phyloP scores from a whole-genome alignment of 805 yeast species.

The Candida nitratophila region DNA sequence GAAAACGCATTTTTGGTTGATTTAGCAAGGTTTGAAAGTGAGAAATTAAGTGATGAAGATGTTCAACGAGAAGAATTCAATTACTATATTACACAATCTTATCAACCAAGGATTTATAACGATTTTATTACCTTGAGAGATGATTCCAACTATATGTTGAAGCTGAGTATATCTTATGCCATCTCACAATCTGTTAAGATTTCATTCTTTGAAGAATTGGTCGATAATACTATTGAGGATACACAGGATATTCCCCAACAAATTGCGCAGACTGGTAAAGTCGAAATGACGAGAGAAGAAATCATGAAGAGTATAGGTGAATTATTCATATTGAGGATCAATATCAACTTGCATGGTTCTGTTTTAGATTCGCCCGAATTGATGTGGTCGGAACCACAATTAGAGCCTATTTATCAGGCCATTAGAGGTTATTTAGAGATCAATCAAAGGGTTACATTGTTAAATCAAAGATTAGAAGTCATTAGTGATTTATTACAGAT shows the following conservation, averaged over 20 bases:
- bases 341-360: conserved; percentile 77
- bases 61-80: conserved; percentile 93
- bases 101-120: conserved; percentile 92
- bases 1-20: conserved; percentile 78
- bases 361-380: conserved; percentile 94
- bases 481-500: conserved; percentile 88
- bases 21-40: conserved; percentile 85
- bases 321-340: conserved; percentile 77
- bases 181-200: conserved; percentile 94
- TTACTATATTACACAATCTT: conserved; percentile 86
- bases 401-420: conserved; percentile 96
- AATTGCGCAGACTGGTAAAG: conserved; percentile 91
- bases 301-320: conserved; percentile 98
- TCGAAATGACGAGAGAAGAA: conserved; percentile 87
- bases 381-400: conserved; percentile 98
- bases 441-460: conserved; percentile 82
- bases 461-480: conserved; percentile 90
- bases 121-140: conserved; percentile 92
- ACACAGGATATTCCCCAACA: conserved; percentile 97
- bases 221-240: conserved; percentile 94
- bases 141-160: conserved; percentile 84
- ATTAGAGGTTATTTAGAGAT: conserved; percentile 93
- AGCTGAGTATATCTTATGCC: conserved; percentile 90
- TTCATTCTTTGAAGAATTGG: conserved; percentile 90
- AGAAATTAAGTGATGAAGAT: conserved; percentile 85